A percentile compares a stretch with the other conserved stretches of the same genome.
These are phyloP conservation scores for Diaporthe citrichinensis DNA, from an alignment of 2,329 filamentous ascomycete genomes.

Conservation along the genomic window DNA sequence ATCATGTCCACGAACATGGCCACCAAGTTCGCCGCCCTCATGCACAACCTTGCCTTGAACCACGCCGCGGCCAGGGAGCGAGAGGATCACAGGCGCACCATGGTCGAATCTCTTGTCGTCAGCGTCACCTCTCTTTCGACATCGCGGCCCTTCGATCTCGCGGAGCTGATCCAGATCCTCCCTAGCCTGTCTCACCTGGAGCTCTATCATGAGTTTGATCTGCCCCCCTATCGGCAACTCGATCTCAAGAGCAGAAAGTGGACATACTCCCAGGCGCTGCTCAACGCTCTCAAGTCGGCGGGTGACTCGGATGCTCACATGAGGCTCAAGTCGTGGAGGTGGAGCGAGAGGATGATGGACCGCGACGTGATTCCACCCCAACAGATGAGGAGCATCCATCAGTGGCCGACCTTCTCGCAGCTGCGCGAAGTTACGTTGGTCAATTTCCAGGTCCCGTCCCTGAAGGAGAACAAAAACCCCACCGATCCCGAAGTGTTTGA, in stretches of 20 bases:
- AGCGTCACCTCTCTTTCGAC: constrained; percentile 73
- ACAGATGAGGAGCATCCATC: constrained; percentile 67
- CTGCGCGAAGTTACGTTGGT: constrained; percentile 72
- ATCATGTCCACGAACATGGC: constrained; percentile 65
- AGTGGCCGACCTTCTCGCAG: constrained; percentile 67
- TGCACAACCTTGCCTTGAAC: constrained; percentile 62
- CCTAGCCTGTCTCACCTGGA: constrained; percentile 79
- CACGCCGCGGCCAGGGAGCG: constrained; percentile 63
- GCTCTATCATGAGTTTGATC: constrained; percentile 78
- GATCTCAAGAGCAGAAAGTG: constrained; percentile 71
- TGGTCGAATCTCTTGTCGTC: constrained; percentile 78
- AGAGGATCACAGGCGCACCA: constrained; percentile 72
- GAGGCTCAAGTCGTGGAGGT: constrained; percentile 69
- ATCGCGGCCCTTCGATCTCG: constrained; percentile 63
- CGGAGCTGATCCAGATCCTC: constrained; percentile 72
- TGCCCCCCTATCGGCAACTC: constrained; percentile 74
- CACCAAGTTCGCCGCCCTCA: constrained; percentile 62
- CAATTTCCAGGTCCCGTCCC: constrained; percentile 72
- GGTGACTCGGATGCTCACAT: constrained; percentile 52
- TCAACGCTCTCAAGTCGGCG: constrained; percentile 71
- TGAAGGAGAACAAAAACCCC: constrained; percentile 54
- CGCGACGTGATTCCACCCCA: constrained; percentile 60
- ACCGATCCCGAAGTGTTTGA: constrained; percentile 58
- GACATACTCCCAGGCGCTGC: constrained; percentile 77
- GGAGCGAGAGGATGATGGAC: constrained; percentile 70